Evolutionary conservation across 2,329 filamentous ascomycete genomes (phyloP), one percentile per base, ranked within the genome.

Genomic region (Malbranchea zuffiana): DNA sequence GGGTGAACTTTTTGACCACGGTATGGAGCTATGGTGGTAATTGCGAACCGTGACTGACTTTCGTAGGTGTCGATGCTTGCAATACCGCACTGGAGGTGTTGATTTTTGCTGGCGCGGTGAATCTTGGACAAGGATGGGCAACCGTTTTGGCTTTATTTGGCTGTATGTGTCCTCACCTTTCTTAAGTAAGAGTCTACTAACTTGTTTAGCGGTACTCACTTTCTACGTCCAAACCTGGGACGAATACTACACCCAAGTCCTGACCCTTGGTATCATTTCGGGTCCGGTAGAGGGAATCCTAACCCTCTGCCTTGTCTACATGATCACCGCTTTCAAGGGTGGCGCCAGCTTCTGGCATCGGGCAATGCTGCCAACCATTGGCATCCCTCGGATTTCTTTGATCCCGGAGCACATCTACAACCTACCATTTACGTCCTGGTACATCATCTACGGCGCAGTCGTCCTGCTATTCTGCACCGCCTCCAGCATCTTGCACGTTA

Each of bases 211-310:
- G 5, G 75, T 88, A 41, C 69, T 92, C 51, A 95, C 90, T n/a
- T 98, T 98, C 62, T 96, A 96, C 60, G 81, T 96, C 27, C 90
- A 96, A 60, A 96, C 90, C 21, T 98, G 90, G 90, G 90, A 98
- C 55, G 90, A 96, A 60, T 98, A 96, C 64, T 88, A 96, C 65
- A 98, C 90, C 35, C 87, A 95, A 61, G 90, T 87, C 3, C 74
- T 98, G 32, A 95, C 86, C 1, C 74, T 98, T 4, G 90, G 90
- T 41, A 67, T 96, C 44, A 72, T 98, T 47, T 95, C 88, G 46
- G 90, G 90, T 0, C 90, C 90, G 3, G 90, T 98, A 24, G 90
- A 98, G 63, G 90, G 90, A 35, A 80, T 98, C 39, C 64, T 96
- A 31, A 86, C 84, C 26, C 71, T 98, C 13, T 80, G 84, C 50